Evolutionary conservation across 2,329 filamentous ascomycete genomes (phyloP).

Genomic region (Trichoderma koningii): DNA sequence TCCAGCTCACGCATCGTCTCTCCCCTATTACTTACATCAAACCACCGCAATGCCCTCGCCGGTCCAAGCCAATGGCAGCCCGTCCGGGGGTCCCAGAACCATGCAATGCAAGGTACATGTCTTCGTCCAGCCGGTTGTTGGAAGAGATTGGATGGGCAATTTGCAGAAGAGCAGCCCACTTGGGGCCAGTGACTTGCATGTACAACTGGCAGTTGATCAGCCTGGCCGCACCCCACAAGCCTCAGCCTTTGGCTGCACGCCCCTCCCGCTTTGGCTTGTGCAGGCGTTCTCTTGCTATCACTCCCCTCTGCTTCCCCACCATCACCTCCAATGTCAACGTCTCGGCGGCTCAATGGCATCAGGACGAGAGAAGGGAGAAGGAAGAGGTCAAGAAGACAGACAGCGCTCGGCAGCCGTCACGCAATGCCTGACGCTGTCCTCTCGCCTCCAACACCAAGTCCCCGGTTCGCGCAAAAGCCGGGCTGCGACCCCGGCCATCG

Average conservation of each 20-base stretch:
- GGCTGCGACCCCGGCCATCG: too few relatives aligned
- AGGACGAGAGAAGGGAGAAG: background rate
- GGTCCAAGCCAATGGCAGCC: constrained; percentile 1
- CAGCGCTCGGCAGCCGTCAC: background rate
- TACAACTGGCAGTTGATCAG: constrained; percentile 21
- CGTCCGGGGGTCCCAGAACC: background rate
- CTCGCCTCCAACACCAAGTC: background rate
- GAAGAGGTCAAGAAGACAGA: background rate
- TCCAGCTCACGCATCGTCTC: background rate
- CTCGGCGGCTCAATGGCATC: background rate
- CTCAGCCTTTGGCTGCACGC: constrained; percentile 8
- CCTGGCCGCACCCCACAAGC: constrained; percentile 10
- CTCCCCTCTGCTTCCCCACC: background rate
- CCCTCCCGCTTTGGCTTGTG: background rate
- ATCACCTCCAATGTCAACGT: background rate
- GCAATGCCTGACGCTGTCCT: too few relatives aligned
- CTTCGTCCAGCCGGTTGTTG: background rate
- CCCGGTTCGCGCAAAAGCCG: background rate
- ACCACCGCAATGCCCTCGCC: background rate
- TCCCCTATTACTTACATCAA: constrained; percentile 18
- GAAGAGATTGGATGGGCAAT: background rate
- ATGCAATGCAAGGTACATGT: constrained; percentile 18
- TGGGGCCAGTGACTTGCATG: constrained; percentile 21
- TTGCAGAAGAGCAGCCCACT: background rate
- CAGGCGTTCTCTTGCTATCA: background rate